Percentiles rank a stretch among this genome's conserved stretches.
Evolutionary conservation across 2,329 filamentous ascomycete species (phyloP).

Genomic region (Didymella sp.): DNA sequence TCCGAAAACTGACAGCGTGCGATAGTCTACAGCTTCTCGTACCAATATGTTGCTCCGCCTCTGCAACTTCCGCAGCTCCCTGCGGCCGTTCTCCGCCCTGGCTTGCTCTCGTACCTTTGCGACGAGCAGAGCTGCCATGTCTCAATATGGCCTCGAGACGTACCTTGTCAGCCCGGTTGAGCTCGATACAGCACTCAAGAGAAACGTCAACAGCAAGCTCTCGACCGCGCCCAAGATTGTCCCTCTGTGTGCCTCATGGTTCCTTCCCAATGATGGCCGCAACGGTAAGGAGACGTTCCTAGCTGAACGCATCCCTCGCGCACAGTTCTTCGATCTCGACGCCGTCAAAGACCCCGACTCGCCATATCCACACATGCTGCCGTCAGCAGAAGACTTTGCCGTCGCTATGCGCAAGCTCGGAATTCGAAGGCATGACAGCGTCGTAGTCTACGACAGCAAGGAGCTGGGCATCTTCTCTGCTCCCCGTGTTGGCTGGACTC

Average conservation of each 20-base stretch:
- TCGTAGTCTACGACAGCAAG: slow-evolving; percentile 93
- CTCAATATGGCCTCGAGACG: slow-evolving; percentile 65
- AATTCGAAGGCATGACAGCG: slow-evolving; percentile 82
- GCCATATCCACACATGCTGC: slow-evolving; percentile 96
- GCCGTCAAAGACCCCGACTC: slow-evolving; percentile 85
- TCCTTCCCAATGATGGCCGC: slow-evolving; percentile 88
- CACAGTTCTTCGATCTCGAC: slow-evolving; percentile 96
- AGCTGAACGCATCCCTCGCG: slow-evolving; percentile 82
- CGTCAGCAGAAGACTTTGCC: slow-evolving; percentile 79
- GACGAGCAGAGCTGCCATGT: slow-evolving; percentile 37
- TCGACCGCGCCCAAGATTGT: slow-evolving; percentile 84
- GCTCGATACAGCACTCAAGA: slow-evolving; percentile 79
- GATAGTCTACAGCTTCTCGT: slow-evolving; percentile 34
- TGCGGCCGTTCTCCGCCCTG: slow-evolving; percentile 31
- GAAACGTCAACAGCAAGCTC: slow-evolving; percentile 79
- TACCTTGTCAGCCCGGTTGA: slow-evolving; percentile 88
- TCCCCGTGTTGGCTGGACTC: slow-evolving; percentile 91
- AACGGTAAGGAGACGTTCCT: slow-evolving; percentile 82
- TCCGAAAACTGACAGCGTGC: slow-evolving; percentile 10
- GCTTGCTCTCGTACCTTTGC: slow-evolving; percentile 21
- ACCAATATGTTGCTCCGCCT: slow-evolving; percentile 26
- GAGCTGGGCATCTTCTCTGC: slow-evolving; percentile 95
- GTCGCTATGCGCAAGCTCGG: slow-evolving; percentile 88
- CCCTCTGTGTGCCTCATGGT: slow-evolving; percentile 93
- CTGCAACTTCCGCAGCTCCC: slow-evolving; percentile 24